Conservation (phyloP, 1,139 yeast species). For the Suhomyces bribrorum region DNA sequence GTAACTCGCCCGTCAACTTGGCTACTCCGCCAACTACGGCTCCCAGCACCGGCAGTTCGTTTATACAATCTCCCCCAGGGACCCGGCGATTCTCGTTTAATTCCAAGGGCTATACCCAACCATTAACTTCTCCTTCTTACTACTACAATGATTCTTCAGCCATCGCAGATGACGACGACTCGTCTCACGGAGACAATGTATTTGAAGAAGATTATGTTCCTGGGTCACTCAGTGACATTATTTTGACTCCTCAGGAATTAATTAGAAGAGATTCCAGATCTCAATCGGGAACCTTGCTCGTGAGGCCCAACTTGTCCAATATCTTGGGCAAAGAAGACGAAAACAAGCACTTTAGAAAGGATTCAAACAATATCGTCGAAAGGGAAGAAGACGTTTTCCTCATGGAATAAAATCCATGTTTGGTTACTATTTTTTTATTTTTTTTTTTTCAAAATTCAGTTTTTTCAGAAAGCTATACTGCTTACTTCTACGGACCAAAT, state of each 20-base stretch:
- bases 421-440: too few relatives aligned
- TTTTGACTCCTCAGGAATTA: constrained; percentile 75
- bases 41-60: not conserved
- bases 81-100: constrained; percentile 7
- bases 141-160: constrained; percentile 19
- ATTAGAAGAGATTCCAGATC: constrained; percentile 64
- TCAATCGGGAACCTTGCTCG: constrained; percentile 46
- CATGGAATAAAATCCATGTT: too few relatives aligned
- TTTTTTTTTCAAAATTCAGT: too few relatives aligned
- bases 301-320: constrained; percentile 33
- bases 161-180: constrained; percentile 17
- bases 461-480: too few relatives aligned
- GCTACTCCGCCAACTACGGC: constrained; percentile 3
- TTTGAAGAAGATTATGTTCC: constrained; percentile 79
- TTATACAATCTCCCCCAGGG: constrained; percentile 12
- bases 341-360: constrained; percentile 16
- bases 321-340: constrained; percentile 10
- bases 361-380: constrained; percentile 3
- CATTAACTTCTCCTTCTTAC: constrained; percentile 11
- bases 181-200: constrained; percentile 19
- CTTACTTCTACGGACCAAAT: too few relatives aligned
- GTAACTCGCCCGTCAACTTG: constrained; percentile 2
- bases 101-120: constrained; percentile 7
- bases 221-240: constrained; percentile 65
- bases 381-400: constrained; percentile 28